phyloP scores from a whole-genome alignment of 2,329 filamentous ascomycete genomes.

The Davidsoniella neocaledoniae region DNA sequence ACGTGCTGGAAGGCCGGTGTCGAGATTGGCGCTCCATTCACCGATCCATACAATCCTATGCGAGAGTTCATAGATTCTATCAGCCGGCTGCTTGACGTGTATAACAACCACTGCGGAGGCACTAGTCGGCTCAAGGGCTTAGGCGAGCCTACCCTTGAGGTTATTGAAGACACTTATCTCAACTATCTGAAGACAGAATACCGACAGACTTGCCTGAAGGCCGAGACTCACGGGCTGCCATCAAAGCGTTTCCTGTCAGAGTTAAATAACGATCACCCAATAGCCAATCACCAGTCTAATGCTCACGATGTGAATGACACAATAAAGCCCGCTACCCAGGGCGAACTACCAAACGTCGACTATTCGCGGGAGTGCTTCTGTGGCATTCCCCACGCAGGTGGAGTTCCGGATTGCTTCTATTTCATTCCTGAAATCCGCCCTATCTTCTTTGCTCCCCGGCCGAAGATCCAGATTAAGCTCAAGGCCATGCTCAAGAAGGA shows the following conservation, averaged over 20 bases:
- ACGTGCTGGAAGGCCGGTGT: constrained; percentile 6
- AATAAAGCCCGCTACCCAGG: background rate
- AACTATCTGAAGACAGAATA: constrained; percentile 7
- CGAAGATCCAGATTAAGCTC: background rate
- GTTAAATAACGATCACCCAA: background rate
- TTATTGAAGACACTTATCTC: constrained; percentile 4
- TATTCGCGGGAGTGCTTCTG: constrained; percentile 7
- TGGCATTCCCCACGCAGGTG: constrained; percentile 6
- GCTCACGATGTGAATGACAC: background rate
- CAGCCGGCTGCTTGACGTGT: constrained; percentile 23
- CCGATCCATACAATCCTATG: constrained; percentile 22
- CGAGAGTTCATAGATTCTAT: constrained; percentile 33
- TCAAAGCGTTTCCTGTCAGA: background rate
- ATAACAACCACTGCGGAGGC: constrained; percentile 9
- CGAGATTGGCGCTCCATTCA: constrained; percentile 5
- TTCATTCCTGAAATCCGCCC: constrained; percentile 9
- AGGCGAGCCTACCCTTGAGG: constrained; percentile 5
- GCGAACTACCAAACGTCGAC: background rate
- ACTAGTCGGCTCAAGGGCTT: constrained; percentile 3
- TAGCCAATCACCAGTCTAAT: background rate
- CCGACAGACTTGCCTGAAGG: constrained; percentile 6
- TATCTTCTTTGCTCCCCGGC: background rate
- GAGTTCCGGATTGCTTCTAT: constrained; percentile 9
- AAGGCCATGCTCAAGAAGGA: background rate
- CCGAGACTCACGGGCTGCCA: background rate